Evolutionary conservation across 371 early-diverging fungal genomes (phyloP).

Genomic region (Parasitella parasitica): DNA sequence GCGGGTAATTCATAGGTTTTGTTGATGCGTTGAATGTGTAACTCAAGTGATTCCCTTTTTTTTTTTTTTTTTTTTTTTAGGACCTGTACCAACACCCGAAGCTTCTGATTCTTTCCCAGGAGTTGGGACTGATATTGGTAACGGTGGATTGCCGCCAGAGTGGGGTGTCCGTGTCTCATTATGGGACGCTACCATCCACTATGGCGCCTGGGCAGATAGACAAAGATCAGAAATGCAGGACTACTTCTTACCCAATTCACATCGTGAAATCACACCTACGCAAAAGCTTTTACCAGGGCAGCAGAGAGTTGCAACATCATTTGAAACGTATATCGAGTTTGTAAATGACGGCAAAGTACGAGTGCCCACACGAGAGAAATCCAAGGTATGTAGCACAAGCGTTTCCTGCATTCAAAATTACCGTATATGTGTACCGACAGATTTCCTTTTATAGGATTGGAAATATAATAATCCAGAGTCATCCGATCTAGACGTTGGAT

Average conservation of each 20-base stretch:
- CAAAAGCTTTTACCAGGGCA: constrained; percentile 55
- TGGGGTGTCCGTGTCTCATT: constrained; percentile 71
- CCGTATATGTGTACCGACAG: background rate
- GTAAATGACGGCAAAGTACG: constrained; percentile 60
- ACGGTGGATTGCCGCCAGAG: constrained; percentile 68
- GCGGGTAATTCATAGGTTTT: constrained; percentile 49
- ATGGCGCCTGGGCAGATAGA: constrained; percentile 91
- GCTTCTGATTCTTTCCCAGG: constrained; percentile 20
- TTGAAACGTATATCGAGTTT: constrained; percentile 71
- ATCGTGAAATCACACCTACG: constrained; percentile 56
- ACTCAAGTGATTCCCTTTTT: constrained; percentile 6
- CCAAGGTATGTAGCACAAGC: constrained; percentile 55
- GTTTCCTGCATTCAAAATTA: background rate
- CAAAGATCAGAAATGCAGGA: constrained; percentile 69
- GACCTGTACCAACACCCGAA: constrained; percentile 40
- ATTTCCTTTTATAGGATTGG: constrained; percentile 59
- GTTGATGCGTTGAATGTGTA: background rate
- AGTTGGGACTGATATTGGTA: constrained; percentile 51
- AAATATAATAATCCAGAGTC: constrained; percentile 48
- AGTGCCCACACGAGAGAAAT: constrained; percentile 74
- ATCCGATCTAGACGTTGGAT: constrained; percentile 37
- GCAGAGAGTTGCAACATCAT: constrained; percentile 53
- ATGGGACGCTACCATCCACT: constrained; percentile 64
- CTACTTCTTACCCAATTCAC: constrained; percentile 77
- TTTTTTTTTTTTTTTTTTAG: too few species aligned